Base-by-base conservation (phyloP, 2,329 filamentous ascomycete species). In the Karstenula rhodostoma region DNA sequence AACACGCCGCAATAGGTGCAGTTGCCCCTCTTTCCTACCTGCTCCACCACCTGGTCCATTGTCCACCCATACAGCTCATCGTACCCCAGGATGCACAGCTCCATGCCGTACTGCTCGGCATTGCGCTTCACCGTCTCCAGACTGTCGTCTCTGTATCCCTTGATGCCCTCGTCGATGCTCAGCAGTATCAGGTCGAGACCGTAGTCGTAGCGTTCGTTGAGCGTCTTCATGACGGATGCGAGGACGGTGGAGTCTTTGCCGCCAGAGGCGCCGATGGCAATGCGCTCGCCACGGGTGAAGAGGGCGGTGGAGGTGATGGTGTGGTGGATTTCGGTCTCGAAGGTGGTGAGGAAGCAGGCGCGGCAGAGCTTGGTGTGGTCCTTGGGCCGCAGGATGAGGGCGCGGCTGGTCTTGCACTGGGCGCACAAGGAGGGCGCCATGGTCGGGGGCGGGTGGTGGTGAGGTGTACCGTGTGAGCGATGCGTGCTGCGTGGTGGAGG, bases 1-100 rank as follows among this genome's bases (percentile, higher is more conserved):
- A 99, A 99, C 19, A 99, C 95, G 15, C 95, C 95, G 73, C 95
- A 99, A 74, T 99, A 99, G 32, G 96, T 99, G 84, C 95, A 99
- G 79, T 99, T 99, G 32, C 94, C 94, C 78, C 97, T 98, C 82
- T 97, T 98, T 15, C 95, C 95, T 53, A 99, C 91, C 50, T 94
- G 92, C 71, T 94, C 91, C 4, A 99, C 96, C 10, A 99, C 95
- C 74, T 98, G 93, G 73, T 99, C 95, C 95, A 99, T 99, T 0
- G 94, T 97, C 95, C 95, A 99, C 9, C 94, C 95, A 76, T 99
- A 99, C 10, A 99, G 83, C 72, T 97, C 91, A 56, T 90, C 90
- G 72, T 99, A 99, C 52, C 94, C 93, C 52, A 99, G 88, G 58
- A 99, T 96, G 69, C 93, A 92, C 51, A 99, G 82, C 0, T 91